These are phyloP conservation scores for Planoprotostelium fungivorum DNA, from an alignment of 78 protist genomes.

Conservation along the genomic window DNA sequence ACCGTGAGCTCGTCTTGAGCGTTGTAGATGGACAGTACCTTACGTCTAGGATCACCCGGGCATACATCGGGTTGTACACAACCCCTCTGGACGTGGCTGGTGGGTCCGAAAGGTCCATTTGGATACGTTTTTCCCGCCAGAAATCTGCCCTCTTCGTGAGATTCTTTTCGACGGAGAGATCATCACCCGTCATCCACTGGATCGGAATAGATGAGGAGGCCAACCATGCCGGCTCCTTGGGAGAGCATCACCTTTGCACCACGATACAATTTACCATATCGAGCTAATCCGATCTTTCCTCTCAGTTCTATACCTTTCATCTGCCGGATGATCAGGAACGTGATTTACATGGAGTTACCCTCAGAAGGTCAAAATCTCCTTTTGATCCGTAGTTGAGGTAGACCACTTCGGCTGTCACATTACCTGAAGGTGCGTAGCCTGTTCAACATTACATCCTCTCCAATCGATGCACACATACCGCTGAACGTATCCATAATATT, in stretches of 20 bases:
- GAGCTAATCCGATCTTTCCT: slow-evolving; percentile 23
- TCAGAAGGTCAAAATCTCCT: background rate
- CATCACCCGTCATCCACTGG: slow-evolving; percentile 54
- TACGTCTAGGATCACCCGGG: slow-evolving; percentile 21
- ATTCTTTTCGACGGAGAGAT: too few species aligned
- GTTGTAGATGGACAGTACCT: too few species aligned
- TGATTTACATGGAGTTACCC: background rate
- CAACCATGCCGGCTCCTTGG: slow-evolving; percentile 14
- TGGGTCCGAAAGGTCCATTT: slow-evolving; percentile 58
- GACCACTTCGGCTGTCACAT: background rate
- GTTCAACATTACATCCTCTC: background rate
- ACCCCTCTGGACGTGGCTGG: slow-evolving; percentile 34
- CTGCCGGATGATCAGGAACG: slow-evolving; percentile 20
- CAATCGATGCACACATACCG: background rate
- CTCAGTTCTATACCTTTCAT: background rate
- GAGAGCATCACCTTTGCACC: slow-evolving; percentile 42
- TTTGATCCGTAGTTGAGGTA: background rate
- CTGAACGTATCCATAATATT: background rate
- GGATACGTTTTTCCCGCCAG: slow-evolving; percentile 36
- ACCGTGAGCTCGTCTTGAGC: too few species aligned
- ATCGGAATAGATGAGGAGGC: slow-evolving; percentile 33
- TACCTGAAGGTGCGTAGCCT: slow-evolving; percentile 6
- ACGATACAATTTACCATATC: slow-evolving; percentile 44
- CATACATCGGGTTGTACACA: slow-evolving; percentile 16
- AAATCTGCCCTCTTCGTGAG: too few species aligned